Evolutionary conservation across 1,139 yeast species (phyloP).

Genomic region (Hansenula lynferdii): DNA sequence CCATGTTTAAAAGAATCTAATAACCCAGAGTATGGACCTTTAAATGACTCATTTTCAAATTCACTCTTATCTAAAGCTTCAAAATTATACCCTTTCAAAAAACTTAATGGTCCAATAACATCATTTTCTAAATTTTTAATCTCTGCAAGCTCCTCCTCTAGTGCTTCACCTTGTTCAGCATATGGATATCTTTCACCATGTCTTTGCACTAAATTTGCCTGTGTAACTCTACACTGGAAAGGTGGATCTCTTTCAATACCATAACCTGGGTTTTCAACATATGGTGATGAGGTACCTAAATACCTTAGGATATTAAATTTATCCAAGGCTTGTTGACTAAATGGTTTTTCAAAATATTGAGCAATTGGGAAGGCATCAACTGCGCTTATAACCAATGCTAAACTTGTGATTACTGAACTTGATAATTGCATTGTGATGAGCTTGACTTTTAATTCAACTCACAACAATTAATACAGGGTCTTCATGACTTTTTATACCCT

Average conservation of each 20-base stretch:
- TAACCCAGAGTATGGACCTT: conserved; percentile 18
- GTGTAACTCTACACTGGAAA: conserved; percentile 36
- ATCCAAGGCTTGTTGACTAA: conserved; percentile 15
- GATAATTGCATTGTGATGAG: no score
- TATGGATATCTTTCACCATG: conserved; percentile 50
- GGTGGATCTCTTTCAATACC: conserved; percentile 41
- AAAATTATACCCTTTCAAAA: conserved; percentile 12
- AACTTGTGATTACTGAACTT: neutral
- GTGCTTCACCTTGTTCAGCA: conserved; percentile 11
- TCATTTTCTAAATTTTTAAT: conserved; percentile 5
- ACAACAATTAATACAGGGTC: no score
- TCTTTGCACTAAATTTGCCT: conserved; percentile 43
- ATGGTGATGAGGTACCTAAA: conserved; percentile 46
- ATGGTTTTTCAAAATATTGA: conserved; percentile 12
- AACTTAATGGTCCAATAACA: conserved; percentile 12
- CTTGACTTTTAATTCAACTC: no score
- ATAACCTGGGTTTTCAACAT: conserved; percentile 38
- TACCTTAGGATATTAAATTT: conserved; percentile 33
- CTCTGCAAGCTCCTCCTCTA: conserved; percentile 4
- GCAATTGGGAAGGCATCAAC: neutral
- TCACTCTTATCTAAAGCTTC: conserved; percentile 7
- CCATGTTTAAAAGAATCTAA: conserved; percentile 14
- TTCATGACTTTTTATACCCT: no score
- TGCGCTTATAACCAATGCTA: neutral
- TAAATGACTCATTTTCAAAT: conserved; percentile 11